Percentiles rank a stretch among this genome's conserved stretches.
Evolutionary conservation across 208 protist genomes (phyloP).

Genomic region (Lotmaria passim): DNA sequence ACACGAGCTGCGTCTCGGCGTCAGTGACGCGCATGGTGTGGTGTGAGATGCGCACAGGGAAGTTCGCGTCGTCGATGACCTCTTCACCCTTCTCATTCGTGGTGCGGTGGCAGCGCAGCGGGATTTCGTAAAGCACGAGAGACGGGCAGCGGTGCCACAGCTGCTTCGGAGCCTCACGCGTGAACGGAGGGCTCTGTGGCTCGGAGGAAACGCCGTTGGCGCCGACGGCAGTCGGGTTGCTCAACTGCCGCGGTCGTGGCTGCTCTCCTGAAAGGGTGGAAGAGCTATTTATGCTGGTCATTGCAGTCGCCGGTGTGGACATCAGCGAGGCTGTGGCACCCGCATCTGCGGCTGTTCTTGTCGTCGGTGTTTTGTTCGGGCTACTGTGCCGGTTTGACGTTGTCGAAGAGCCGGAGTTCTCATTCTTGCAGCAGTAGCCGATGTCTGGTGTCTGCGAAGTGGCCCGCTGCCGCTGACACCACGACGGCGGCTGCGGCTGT

Average conservation of each 20-base stretch:
- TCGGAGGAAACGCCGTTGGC: background rate
- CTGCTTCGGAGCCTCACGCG: conserved; percentile 1
- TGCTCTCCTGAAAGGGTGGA: background rate
- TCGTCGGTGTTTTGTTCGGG: background rate
- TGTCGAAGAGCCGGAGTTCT: background rate
- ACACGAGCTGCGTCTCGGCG: conserved; percentile 8
- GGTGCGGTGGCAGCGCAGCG: conserved; percentile 28
- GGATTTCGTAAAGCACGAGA: conserved; percentile 53
- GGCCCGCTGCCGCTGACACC: too few species aligned
- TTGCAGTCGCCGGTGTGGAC: too few species aligned
- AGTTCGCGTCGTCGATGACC: conserved; percentile 30
- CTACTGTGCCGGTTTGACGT: background rate
- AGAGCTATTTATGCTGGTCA: too few species aligned
- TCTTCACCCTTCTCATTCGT: conserved; percentile 26
- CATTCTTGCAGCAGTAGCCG: background rate
- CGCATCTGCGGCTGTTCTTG: background rate
- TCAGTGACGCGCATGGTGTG: conserved; percentile 24
- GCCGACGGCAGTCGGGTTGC: too few species aligned
- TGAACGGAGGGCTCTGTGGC: too few species aligned
- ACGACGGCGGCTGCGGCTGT: too few species aligned
- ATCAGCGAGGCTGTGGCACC: too few species aligned
- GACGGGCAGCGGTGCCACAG: conserved; percentile 27
- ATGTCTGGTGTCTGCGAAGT: conserved; percentile 15
- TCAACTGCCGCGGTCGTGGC: background rate
- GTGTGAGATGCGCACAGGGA: conserved; percentile 33